Evolutionary conservation across 192 early-diverging fungal genomes (phyloP).

Genomic region (Linnemannia zychae): DNA sequence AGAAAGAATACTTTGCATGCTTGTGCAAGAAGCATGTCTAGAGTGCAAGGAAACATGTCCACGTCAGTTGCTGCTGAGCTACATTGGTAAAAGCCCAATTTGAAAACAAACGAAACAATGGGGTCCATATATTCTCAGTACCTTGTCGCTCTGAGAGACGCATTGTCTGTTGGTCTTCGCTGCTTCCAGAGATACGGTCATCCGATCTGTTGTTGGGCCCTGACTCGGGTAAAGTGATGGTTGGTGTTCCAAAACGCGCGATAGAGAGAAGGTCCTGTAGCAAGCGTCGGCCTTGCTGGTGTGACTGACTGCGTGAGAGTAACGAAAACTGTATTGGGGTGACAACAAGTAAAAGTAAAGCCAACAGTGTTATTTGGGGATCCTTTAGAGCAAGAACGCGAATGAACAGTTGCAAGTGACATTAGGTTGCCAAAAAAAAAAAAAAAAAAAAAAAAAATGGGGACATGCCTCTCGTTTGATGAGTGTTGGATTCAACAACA

Average conservation of each 20-base stretch:
- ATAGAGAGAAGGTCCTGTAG: conserved; percentile 44
- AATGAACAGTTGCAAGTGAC: neutral
- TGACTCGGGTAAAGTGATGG: conserved; percentile 22
- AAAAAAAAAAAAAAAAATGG: no score
- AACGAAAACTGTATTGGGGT: conserved; percentile 16
- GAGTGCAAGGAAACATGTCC: neutral
- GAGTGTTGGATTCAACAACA: conserved; percentile 38
- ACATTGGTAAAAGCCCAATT: no score
- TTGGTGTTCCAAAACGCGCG: conserved; percentile 36
- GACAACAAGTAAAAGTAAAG: neutral
- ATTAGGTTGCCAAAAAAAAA: neutral
- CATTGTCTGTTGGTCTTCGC: conserved; percentile 40
- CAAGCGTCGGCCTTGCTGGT: conserved; percentile 27
- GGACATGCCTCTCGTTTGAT: conserved; percentile 32
- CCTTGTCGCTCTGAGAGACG: conserved; percentile 53
- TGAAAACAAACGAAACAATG: neutral
- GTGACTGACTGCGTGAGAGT: conserved; percentile 9
- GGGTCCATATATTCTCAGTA: neutral
- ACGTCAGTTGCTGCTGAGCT: neutral
- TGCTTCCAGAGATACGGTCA: neutral
- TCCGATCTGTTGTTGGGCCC: conserved; percentile 1
- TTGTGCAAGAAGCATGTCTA: conserved; percentile 54
- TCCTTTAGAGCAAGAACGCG: no score
- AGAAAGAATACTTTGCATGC: conserved; percentile 35
- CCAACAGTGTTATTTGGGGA: neutral